A percentile compares a stretch with the other conserved stretches of the same genome.
These are phyloP conservation scores for Eimeria maxima DNA, from an alignment of 169 alveolate species.

Conservation along the genomic window DNA sequence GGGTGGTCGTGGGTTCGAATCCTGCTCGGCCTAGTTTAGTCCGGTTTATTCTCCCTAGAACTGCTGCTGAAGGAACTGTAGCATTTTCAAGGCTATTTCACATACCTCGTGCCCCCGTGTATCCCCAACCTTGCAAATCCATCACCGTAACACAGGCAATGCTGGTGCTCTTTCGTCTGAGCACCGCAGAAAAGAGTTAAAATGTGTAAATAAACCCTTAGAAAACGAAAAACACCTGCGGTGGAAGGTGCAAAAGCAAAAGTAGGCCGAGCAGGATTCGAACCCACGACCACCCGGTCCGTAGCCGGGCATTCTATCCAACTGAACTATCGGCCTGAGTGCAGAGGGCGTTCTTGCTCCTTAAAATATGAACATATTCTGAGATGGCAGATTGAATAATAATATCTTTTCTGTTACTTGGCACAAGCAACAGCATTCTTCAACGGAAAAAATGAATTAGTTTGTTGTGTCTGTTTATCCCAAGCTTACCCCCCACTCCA, in stretches of 20 bases:
- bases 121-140: too few relatives aligned
- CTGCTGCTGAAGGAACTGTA: too few relatives aligned
- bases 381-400: too few relatives aligned
- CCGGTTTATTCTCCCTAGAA: background rate
- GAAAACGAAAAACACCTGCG: background rate
- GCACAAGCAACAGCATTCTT: too few relatives aligned
- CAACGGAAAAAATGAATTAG: too few relatives aligned
- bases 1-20: slow-evolving; percentile 94
- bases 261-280: slow-evolving; percentile 93
- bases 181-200: too few relatives aligned
- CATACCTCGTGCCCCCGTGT: too few relatives aligned
- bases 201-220: background rate
- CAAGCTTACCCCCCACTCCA: background rate
- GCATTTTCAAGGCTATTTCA: too few relatives aligned
- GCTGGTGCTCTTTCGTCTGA: too few relatives aligned
- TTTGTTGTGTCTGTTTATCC: background rate
- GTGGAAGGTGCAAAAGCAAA: background rate
- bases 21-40: slow-evolving; percentile 90
- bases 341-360: background rate
- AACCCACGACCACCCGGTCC: slow-evolving; percentile 93
- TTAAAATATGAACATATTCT: too few relatives aligned
- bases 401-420: too few relatives aligned
- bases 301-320: slow-evolving; percentile 93
- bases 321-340: slow-evolving; percentile 91
- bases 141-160: too few relatives aligned